Base-by-base conservation (phyloP, 2,329 filamentous ascomycete species). In the Sporothrix brunneoviolacea region DNA sequence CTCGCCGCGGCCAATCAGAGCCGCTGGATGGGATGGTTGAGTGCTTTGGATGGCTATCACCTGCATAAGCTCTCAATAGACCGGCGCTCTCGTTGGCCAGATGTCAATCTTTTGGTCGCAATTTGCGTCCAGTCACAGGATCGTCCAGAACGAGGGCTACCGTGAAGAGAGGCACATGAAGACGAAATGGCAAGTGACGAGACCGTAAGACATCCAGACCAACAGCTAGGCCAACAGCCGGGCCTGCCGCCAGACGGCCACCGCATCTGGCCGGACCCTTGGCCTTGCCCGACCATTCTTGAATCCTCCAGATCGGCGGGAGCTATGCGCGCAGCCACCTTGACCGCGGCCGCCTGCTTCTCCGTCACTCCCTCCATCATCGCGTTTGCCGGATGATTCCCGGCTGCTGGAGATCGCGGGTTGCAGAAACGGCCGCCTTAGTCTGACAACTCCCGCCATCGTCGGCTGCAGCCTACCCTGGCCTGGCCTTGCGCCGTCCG, bases 371-470 rank as follows among this genome's bases (percentile, higher is more conserved):
- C 38, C n/a, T 42, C 37, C 38, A n/a, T 22, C 28, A 40, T 41
- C 35, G 21, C 7, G 22, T 48, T 41, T 48, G 27, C 19, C 35
- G 45, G 45, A 15, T 40, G 45, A 37, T 33, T 22, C 28, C 45
- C 27, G 45, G 30, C 45, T 33, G 43, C 21, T 46, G 38, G 12
- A 45, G 50, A 54, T 54, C 51, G 46, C 30, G 33, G 55, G 50
- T 42, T 41, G 55, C 55, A 57, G 55, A 54, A 54, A 39, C 38
- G 55, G 55, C 52, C 55, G 54, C 55, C 21, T 54, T 55, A 55
- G 52, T 37, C 41, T 50, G 48, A 38, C 48, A 42, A 28, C 50
- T 44, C 44, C 42, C 51, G 48, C 30, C 41, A 36, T 41, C 24
- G 43, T 21, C 41, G 36, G 46, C 45, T 40, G 45, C 51, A 43